A percentile compares a stretch with the other conserved stretches of the same genome.
Conservation (phyloP, 352 stramenopile genomes). For the Globisporangium alternatum region DNA sequence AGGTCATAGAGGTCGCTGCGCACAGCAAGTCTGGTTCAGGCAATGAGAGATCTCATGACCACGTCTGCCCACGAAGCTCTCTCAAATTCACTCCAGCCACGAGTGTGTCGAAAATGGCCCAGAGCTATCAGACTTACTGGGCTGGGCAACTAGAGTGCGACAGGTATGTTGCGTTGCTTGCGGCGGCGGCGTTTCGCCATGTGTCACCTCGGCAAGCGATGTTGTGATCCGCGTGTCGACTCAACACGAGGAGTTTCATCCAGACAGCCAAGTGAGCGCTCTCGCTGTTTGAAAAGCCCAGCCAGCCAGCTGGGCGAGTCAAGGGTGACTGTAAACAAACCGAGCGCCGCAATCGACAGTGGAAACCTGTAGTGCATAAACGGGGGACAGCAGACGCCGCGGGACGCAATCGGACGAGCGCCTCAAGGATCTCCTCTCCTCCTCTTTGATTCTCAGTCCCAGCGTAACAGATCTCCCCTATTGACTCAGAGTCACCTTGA, state of each 20-base stretch:
- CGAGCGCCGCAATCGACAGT: background rate
- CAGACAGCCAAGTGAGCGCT: background rate
- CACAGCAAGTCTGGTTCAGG: too few species aligned
- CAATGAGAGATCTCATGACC: too few species aligned
- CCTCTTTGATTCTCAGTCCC: background rate
- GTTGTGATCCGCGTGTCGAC: background rate
- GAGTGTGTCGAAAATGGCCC: too few species aligned
- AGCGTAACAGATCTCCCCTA: background rate
- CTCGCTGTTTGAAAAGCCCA: background rate
- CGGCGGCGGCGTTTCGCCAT: background rate
- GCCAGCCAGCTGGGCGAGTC: background rate
- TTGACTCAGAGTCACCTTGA: background rate
- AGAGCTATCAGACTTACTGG: too few species aligned
- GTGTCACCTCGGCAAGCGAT: background rate
- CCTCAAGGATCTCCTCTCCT: background rate
- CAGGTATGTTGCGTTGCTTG: background rate
- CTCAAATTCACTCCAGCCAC: background rate
- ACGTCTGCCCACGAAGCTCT: background rate
- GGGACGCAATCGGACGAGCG: background rate
- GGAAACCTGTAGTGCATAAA: constrained; percentile 1
- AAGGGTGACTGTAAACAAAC: background rate
- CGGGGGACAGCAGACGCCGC: background rate
- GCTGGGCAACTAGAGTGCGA: background rate
- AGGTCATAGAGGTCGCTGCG: too few species aligned
- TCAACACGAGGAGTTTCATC: background rate